Evolutionary conservation across 371 early-diverging fungal genomes (phyloP).

Genomic region (Mortierella sp.): DNA sequence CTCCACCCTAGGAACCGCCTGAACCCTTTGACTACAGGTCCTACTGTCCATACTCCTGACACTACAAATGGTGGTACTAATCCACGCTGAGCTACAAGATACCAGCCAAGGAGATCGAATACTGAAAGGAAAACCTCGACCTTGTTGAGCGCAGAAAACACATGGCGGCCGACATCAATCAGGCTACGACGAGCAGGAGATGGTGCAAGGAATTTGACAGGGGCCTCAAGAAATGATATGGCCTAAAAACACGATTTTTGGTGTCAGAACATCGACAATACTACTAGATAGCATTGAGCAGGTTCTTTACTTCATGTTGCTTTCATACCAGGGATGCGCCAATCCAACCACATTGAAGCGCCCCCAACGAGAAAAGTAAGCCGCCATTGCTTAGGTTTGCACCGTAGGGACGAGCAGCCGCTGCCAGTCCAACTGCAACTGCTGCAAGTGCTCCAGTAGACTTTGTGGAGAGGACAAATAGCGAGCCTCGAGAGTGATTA

Average conservation of each 20-base stretch:
- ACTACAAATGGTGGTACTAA: slow-evolving; percentile 4
- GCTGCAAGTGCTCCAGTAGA: slow-evolving; percentile 44
- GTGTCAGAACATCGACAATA: not conserved
- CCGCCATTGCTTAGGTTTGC: slow-evolving; percentile 21
- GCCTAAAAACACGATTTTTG: slow-evolving; percentile 20
- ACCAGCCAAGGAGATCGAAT: slow-evolving; percentile 51
- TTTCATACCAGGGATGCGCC: slow-evolving; percentile 45
- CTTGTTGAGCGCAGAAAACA: slow-evolving; percentile 56
- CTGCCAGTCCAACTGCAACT: slow-evolving; percentile 47
- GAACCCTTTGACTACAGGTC: slow-evolving; percentile 2
- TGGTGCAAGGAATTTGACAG: slow-evolving; percentile 55
- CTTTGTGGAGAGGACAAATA: slow-evolving; percentile 51
- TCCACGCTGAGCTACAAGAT: slow-evolving; percentile 32
- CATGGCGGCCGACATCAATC: slow-evolving; percentile 57
- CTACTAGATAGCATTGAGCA: not conserved
- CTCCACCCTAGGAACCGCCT: slow-evolving; percentile 13
- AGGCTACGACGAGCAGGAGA: slow-evolving; percentile 33
- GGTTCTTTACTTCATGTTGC: not conserved
- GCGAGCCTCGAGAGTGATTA: slow-evolving; percentile 37
- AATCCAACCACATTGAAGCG: slow-evolving; percentile 47
- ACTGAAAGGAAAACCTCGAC: slow-evolving; percentile 47
- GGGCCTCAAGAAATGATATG: slow-evolving; percentile 54
- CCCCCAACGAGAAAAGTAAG: slow-evolving; percentile 44
- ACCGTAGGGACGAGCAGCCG: slow-evolving; percentile 25
- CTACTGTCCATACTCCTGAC: not conserved